Evolutionary conservation across 164 flowering plant species (phyloP).

Genomic region (Platanus orientalis): DNA sequence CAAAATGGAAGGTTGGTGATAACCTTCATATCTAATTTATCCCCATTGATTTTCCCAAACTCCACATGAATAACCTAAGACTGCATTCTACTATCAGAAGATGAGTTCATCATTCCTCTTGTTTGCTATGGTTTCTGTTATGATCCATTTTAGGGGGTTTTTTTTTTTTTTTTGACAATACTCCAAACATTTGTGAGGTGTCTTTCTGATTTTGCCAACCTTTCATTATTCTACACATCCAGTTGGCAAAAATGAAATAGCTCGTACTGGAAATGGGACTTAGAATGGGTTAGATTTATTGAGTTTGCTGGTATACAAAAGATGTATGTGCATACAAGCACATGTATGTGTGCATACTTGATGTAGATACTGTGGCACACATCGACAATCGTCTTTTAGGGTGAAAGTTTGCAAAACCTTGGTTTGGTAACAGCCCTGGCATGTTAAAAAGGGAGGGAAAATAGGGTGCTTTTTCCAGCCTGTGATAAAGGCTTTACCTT

Average conservation of each 20-base stretch:
- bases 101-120: too few relatives aligned
- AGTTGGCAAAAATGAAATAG: not conserved
- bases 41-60: not conserved
- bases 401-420: not conserved
- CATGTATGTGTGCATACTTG: too few relatives aligned
- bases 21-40: not conserved
- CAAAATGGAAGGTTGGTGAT: conserved; percentile 77
- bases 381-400: too few relatives aligned
- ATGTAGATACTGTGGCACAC: too few relatives aligned
- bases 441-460: not conserved
- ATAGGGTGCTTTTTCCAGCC: not conserved
- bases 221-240: not conserved
- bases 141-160: too few relatives aligned
- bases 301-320: too few relatives aligned
- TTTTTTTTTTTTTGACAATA: not conserved
- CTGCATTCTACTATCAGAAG: not conserved
- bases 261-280: not conserved
- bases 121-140: too few relatives aligned
- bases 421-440: not conserved
- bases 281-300: not conserved
- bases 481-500: too few relatives aligned
- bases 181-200: not conserved
- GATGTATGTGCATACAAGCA: too few relatives aligned
- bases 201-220: not conserved
- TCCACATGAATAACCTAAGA: too few relatives aligned